Base-by-base conservation (phyloP, 1,139 yeast species). In the Debaryomyces sp. region DNA sequence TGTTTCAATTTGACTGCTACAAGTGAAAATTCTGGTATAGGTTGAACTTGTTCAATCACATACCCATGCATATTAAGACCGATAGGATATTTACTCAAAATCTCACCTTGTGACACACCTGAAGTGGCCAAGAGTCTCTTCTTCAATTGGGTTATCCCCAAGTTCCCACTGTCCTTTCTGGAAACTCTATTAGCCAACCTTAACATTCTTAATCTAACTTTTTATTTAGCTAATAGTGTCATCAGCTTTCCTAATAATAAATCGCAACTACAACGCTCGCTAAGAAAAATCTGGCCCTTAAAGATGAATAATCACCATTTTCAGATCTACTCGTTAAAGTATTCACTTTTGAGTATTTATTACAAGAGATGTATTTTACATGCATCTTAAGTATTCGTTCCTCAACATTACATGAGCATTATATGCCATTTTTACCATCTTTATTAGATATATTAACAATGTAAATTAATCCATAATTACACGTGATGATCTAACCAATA, bases 21-120 rank as follows among this genome's bases (percentile, higher is more conserved):
- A 50, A 92, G 66, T 21, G 91, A 85, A 55, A 90, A 81, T 64
- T 91, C 96, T 3, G 97, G 96, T 6, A 94, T 82, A 8, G 85
- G 80, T 43, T 82, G 71, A 4, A 85, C 85, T 48, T 86, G 75
- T 50, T 78, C 73, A 42, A 91, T 78, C 49, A 73, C 76, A 59
- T 80, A 90, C 0, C 95, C 96, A 58, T 83, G 82, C 18, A 84
- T 57, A 27, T 73, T 73, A 29, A 76, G 74, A 1, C 96, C 96
- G 4, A 85, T 64, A 0, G 88, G 85, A 56, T 86, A 87, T 58
- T 79, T 80, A 45, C 73, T 68, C 41, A 66, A 51, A 10, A 56
- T 47, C 13, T 42, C 45, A 6, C 41, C 41, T 27, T 42, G 45
- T 10, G 40, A 18, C n/a, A 24, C 33, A 13, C 33, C 33, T 10